A percentile compares a stretch with the other conserved stretches of the same genome.
These are phyloP conservation scores for Candida sithepensis DNA, from an alignment of 805 yeast species.

Conservation along the genomic window DNA sequence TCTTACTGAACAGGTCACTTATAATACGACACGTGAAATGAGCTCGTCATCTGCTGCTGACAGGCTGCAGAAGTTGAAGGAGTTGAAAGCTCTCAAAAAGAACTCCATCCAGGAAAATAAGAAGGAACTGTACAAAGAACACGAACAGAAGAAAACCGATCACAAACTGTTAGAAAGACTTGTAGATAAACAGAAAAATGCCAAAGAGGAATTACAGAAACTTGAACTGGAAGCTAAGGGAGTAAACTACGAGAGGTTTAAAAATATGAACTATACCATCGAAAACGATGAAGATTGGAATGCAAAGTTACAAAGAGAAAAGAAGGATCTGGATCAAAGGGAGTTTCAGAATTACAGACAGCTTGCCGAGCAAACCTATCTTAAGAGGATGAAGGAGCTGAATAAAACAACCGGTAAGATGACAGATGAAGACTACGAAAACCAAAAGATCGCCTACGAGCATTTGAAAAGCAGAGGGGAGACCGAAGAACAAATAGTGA, in stretches of 20 bases:
- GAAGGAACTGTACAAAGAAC: conserved; percentile 36
- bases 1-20: too few relatives aligned
- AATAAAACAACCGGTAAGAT: conserved; percentile 20
- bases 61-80: conserved; percentile 25
- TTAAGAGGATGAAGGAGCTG: conserved; percentile 41
- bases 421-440: conserved; percentile 29
- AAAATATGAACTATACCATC: conserved; percentile 54
- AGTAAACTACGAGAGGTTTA: conserved; percentile 38
- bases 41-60: conserved; percentile 1
- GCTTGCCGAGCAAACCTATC: conserved; percentile 59
- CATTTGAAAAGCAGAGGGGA: conserved; percentile 22
- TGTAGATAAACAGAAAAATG: conserved; percentile 33
- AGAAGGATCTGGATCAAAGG: conserved; percentile 26
- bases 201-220: conserved; percentile 36
- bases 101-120: conserved; percentile 27
- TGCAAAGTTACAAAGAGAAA: conserved; percentile 31
- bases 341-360: conserved; percentile 49
- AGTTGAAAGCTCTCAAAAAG: conserved; percentile 27
- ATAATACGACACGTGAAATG: too few relatives aligned
- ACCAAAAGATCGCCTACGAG: conserved; percentile 31
- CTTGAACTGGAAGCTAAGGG: conserved; percentile 35
- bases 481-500: conserved; percentile 21
- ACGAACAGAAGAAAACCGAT: conserved; percentile 24
- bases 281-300: conserved; percentile 69
- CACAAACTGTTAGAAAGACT: conserved; percentile 24